A percentile compares a stretch with the other conserved stretches of the same genome.
These are phyloP conservation scores for Scutellaria baicalensis DNA, from an alignment of 257 asterid genomes.

Conservation along the genomic window DNA sequence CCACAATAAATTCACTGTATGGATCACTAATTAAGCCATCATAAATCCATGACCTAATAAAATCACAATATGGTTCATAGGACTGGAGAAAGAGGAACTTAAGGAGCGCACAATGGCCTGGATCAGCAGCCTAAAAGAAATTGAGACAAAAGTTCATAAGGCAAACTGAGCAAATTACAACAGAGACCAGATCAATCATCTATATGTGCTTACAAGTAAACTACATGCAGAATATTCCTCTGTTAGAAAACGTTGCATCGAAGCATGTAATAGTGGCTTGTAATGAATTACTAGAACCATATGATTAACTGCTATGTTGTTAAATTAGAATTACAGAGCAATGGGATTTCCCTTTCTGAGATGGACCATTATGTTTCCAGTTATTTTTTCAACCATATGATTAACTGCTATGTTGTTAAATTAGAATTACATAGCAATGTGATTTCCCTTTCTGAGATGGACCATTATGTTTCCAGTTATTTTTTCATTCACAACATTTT, in stretches of 20 bases:
- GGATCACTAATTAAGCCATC: conserved; percentile 84
- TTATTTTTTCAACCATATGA: neutral
- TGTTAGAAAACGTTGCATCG: neutral
- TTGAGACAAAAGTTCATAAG: conserved; percentile 5
- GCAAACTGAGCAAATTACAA: conserved; percentile 6
- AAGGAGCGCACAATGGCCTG: conserved; percentile 68
- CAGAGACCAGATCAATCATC: neutral
- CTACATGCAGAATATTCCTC: neutral
- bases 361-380: neutral
- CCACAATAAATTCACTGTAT: conserved; percentile 74
- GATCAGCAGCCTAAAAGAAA: conserved; percentile 72
- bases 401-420: too few relatives aligned
- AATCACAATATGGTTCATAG: conserved; percentile 79
- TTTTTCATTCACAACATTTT: neutral
- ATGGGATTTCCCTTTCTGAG: neutral
- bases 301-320: conserved; percentile 3
- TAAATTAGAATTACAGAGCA: conserved; percentile 5
- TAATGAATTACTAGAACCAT: neutral
- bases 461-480: too few relatives aligned
- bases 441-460: too few relatives aligned
- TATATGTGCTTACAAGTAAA: neutral
- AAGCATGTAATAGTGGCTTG: conserved; percentile 3
- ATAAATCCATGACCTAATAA: conserved; percentile 90
- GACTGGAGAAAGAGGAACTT: conserved; percentile 85
- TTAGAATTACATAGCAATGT: too few relatives aligned